Evolutionary conservation across 2,329 filamentous ascomycete species (phyloP).

Genomic region (Aspergillus sp.): DNA sequence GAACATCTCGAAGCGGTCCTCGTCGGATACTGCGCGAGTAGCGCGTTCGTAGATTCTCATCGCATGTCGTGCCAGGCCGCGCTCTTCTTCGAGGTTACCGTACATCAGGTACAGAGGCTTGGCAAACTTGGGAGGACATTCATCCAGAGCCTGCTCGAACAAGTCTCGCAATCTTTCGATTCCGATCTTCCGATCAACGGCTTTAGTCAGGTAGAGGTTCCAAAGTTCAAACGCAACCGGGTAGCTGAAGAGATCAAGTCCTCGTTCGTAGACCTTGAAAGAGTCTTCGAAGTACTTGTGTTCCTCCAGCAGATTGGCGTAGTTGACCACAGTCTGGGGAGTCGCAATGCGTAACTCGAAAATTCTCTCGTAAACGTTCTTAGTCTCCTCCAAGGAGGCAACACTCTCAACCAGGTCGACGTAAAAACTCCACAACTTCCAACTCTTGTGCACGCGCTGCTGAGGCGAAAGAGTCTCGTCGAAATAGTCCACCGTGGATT

Average conservation of each 20-base stretch:
- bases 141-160: slow-evolving; percentile 94
- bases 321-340: slow-evolving; percentile 97
- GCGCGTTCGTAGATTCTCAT: slow-evolving; percentile 99
- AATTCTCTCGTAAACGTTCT: slow-evolving; percentile 91
- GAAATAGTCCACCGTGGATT: slow-evolving; percentile 98
- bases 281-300: slow-evolving; percentile 93
- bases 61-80: slow-evolving; percentile 86
- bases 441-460: slow-evolving; percentile 96
- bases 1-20: slow-evolving; percentile 95
- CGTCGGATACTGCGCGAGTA: slow-evolving; percentile 87
- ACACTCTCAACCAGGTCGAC: slow-evolving; percentile 96
- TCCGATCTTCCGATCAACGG: slow-evolving; percentile 89
- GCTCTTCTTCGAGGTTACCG: slow-evolving; percentile 90
- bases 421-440: slow-evolving; percentile 99
- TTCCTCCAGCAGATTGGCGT: slow-evolving; percentile 90
- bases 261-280: slow-evolving; percentile 95
- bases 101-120: slow-evolving; percentile 98
- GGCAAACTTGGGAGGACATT: slow-evolving; percentile 89
- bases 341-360: slow-evolving; percentile 97
- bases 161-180: slow-evolving; percentile 91
- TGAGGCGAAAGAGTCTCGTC: slow-evolving; percentile 91
- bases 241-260: slow-evolving; percentile 96
- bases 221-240: slow-evolving; percentile 97
- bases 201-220: slow-evolving; percentile 97
- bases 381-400: slow-evolving; percentile 81